Evolutionary conservation across 129 eudicot species (phyloP).

Genomic region (Helianthus annuus): HanXRQr2.0-SUNRISE NC_035448.2:108265681-108266180

Average conservation of each 20-base stretch:
- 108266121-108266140: neutral
- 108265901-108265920: neutral
- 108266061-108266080: no score
- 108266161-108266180: neutral
- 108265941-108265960: neutral
- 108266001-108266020: neutral
- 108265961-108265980: neutral
- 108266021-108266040: no score
- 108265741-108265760: neutral
- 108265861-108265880: neutral
- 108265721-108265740: neutral
- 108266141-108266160: neutral
- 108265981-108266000: neutral
- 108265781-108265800: neutral
- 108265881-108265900: neutral
- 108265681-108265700: conserved; percentile 18
- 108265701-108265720: no score
- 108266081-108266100: no score
- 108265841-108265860: neutral
- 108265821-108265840: neutral
- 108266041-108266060: no score
- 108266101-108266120: no score
- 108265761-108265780: neutral
- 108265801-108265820: neutral
- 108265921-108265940: neutral